Percentiles rank a stretch among this genome's conserved stretches.
phyloP scores from a whole-genome alignment of 768 basidiomycete genomes.

The Hericium rajendrae region DNA sequence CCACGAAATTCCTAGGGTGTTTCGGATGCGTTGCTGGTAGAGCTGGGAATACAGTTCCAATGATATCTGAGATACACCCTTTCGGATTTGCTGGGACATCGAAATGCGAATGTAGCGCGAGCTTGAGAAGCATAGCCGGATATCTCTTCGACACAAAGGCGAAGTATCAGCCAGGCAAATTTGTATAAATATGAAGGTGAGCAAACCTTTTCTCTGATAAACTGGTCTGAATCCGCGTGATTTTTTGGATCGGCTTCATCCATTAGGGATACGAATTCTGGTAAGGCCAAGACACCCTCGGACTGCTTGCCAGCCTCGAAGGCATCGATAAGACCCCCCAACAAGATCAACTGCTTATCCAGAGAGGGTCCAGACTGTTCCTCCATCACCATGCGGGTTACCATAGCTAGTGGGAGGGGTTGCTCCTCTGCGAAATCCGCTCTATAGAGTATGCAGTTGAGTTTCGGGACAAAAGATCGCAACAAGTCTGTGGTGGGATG shows the following conservation, averaged over 20 bases:
- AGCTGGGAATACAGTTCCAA: background rate
- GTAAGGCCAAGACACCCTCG: background rate
- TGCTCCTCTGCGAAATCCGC: background rate
- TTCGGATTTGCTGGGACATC: background rate
- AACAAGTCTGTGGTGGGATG: background rate
- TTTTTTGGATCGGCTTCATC: no score
- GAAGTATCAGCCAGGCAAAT: no score
- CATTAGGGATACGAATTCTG: background rate
- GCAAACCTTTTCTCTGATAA: no score
- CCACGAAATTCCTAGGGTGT: no score
- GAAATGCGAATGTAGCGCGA: background rate
- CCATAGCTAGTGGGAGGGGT: background rate
- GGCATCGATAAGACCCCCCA: background rate
- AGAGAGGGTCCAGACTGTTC: background rate
- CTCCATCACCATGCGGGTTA: background rate
- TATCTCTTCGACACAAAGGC: background rate
- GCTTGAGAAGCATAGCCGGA: background rate
- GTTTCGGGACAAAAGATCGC: background rate
- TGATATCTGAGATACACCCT: background rate
- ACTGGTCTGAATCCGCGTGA: no score
- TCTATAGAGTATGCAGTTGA: background rate
- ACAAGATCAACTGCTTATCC: background rate
- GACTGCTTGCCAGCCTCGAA: background rate
- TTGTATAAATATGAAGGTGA: no score
- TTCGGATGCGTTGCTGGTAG: background rate